phyloP scores from a whole-genome alignment of 805 yeast genomes.

The Candida jianshihensis region DNA sequence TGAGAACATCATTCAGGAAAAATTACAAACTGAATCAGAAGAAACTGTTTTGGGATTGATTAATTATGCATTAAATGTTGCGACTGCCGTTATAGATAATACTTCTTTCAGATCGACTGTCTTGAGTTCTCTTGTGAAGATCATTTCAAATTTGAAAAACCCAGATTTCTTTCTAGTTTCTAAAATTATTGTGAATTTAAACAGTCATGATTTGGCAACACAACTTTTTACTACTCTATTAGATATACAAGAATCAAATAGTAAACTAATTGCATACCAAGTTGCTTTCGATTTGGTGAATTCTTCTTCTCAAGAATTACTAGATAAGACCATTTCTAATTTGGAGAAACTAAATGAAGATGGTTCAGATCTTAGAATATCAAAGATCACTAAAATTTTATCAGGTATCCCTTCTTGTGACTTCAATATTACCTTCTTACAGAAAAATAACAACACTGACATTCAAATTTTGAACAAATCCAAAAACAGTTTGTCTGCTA shows the following conservation, averaged over 20 bases:
- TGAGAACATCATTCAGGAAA: slow-evolving; percentile 43
- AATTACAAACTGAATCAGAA: slow-evolving; percentile 35
- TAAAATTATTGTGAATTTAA: slow-evolving; percentile 82
- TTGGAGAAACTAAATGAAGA: slow-evolving; percentile 24
- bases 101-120: slow-evolving; percentile 61
- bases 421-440: slow-evolving; percentile 79
- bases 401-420: slow-evolving; percentile 95
- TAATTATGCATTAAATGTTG: slow-evolving; percentile 68
- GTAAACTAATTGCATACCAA: slow-evolving; percentile 70
- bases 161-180: slow-evolving; percentile 82
- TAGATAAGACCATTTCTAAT: slow-evolving; percentile 47
- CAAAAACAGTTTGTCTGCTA: slow-evolving; percentile 76
- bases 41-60: slow-evolving; percentile 49
- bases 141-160: slow-evolving; percentile 47
- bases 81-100: slow-evolving; percentile 59
- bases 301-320: slow-evolving; percentile 84
- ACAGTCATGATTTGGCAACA: slow-evolving; percentile 66
- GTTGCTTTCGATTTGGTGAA: slow-evolving; percentile 92
- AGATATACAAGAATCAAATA: slow-evolving; percentile 29
- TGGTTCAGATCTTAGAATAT: slow-evolving; percentile 20
- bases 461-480: slow-evolving; percentile 73
- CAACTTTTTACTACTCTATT: slow-evolving; percentile 59
- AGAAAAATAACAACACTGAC: slow-evolving; percentile 84
- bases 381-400: slow-evolving; percentile 59
- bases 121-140: slow-evolving; percentile 52